phyloP scores from a whole-genome alignment of 768 basidiomycete species.

The Hortiboletus campestris region DNA sequence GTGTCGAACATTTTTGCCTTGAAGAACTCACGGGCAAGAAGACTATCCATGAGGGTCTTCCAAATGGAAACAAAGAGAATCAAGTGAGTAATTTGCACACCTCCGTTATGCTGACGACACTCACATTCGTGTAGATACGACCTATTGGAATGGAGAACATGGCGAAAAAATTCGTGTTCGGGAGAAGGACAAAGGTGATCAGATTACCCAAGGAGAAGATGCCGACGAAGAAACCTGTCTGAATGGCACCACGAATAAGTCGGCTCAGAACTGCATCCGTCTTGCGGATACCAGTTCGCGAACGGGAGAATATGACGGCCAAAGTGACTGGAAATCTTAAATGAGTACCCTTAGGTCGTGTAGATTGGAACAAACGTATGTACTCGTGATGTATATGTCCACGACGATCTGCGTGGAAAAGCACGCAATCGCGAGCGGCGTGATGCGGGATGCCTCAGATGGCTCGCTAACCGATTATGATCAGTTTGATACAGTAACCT shows the following conservation, averaged over 20 bases:
- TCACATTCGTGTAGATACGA: slow-evolving; percentile 47
- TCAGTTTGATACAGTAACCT: background rate
- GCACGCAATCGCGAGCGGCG: slow-evolving; percentile 46
- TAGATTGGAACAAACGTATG: background rate
- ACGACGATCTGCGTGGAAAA: slow-evolving; percentile 43
- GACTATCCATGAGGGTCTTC: slow-evolving; percentile 6
- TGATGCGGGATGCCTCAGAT: slow-evolving; percentile 40
- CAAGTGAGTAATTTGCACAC: too few species aligned
- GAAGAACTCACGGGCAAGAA: slow-evolving; percentile 3
- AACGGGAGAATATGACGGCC: slow-evolving; percentile 7
- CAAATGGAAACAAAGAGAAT: too few species aligned
- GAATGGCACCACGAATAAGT: slow-evolving; percentile 10
- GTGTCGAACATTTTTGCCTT: background rate
- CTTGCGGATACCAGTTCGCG: slow-evolving; percentile 49
- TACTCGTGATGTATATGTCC: slow-evolving; percentile 47
- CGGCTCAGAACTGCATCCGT: slow-evolving; percentile 42
- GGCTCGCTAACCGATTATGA: slow-evolving; percentile 31
- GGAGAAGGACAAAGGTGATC: slow-evolving; percentile 33
- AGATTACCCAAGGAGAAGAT: slow-evolving; percentile 34
- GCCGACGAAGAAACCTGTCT: background rate
- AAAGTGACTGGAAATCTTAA: slow-evolving; percentile 14
- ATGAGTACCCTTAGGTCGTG: background rate
- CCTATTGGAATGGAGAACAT: slow-evolving; percentile 43
- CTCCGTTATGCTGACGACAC: slow-evolving; percentile 4
- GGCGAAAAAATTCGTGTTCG: slow-evolving; percentile 33